phyloP scores from a whole-genome alignment of 2,329 filamentous ascomycete species.

The Fusarium begoniae region DNA sequence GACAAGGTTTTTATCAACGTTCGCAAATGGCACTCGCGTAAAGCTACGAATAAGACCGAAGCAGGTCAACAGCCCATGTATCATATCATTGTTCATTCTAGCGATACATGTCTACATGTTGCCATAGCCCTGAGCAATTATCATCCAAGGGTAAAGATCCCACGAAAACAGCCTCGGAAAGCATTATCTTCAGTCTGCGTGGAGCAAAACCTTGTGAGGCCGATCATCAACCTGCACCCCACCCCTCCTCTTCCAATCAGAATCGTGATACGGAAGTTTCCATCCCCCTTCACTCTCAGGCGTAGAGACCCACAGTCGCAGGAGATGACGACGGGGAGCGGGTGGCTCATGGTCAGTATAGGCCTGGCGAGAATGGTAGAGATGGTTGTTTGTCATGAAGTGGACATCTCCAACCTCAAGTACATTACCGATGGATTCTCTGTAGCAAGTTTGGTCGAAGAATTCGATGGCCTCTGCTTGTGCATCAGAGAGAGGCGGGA shows the following conservation, averaged over 20 bases:
- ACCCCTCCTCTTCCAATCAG: constrained; percentile 81
- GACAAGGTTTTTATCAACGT: neutral
- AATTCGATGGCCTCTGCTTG: constrained; percentile 64
- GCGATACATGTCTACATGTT: neutral
- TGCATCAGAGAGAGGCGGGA: constrained; percentile 53
- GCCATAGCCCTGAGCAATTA: neutral
- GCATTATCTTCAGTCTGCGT: neutral
- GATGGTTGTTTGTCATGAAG: constrained; percentile 80
- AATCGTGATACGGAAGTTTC: constrained; percentile 82
- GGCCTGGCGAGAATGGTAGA: constrained; percentile 80
- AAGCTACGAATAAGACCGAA: neutral
- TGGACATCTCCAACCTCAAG: constrained; percentile 88
- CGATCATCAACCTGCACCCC: constrained; percentile 52
- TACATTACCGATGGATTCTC: constrained; percentile 80
- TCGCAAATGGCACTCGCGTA: neutral
- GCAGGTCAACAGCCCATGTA: neutral
- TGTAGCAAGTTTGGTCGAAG: constrained; percentile 76
- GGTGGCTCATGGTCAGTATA: constrained; percentile 74
- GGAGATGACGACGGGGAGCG: constrained; percentile 76
- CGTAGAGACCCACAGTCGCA: constrained; percentile 83
- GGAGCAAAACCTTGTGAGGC: constrained; percentile 13
- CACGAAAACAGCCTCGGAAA: neutral
- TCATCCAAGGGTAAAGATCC: neutral
- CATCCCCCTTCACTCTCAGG: constrained; percentile 84
- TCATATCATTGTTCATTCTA: neutral